These are phyloP conservation scores for Globisporangium sylvaticum DNA, from an alignment of 352 stramenopile species.

Conservation along the genomic window DNA sequence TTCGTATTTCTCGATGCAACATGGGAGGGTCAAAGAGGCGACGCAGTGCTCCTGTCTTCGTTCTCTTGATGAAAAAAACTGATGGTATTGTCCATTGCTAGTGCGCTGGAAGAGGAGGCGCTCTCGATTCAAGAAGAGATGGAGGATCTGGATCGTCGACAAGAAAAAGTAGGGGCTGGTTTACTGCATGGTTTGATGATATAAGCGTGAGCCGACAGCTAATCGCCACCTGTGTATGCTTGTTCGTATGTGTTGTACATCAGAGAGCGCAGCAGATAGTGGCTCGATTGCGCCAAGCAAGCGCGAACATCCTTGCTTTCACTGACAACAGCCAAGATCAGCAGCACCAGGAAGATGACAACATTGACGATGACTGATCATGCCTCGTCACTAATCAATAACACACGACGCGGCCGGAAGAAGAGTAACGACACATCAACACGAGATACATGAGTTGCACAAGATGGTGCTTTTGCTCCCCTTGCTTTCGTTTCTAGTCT, in stretches of 20 bases:
- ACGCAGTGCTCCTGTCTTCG: not conserved
- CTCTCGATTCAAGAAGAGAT: constrained; percentile 56
- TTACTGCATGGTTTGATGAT: not conserved
- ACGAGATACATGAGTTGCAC: not conserved
- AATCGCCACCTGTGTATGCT: not conserved
- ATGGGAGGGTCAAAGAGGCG: not conserved
- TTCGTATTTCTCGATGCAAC: not conserved
- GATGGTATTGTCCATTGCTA: constrained; percentile 12
- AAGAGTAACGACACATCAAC: not conserved
- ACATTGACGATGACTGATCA: not conserved
- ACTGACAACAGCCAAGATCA: constrained; percentile 24
- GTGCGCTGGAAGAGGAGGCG: constrained; percentile 49
- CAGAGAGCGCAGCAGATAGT: constrained; percentile 40
- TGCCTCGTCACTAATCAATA: not conserved
- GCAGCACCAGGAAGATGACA: constrained; percentile 8
- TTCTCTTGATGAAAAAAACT: not conserved
- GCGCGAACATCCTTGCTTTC: constrained; percentile 57
- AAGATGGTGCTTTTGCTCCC: not conserved
- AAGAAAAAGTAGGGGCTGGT: constrained; percentile 37
- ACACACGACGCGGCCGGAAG: not conserved
- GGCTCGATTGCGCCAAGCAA: constrained; percentile 41
- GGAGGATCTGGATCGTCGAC: constrained; percentile 46
- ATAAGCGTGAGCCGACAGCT: not conserved
- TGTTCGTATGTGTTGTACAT: not conserved
- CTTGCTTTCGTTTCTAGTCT: constrained; percentile 17